A percentile compares a stretch with the other conserved stretches of the same genome.
Conservation (phyloP, 495 filamentous ascomycete species). For the Copromyces sp. region DNA sequence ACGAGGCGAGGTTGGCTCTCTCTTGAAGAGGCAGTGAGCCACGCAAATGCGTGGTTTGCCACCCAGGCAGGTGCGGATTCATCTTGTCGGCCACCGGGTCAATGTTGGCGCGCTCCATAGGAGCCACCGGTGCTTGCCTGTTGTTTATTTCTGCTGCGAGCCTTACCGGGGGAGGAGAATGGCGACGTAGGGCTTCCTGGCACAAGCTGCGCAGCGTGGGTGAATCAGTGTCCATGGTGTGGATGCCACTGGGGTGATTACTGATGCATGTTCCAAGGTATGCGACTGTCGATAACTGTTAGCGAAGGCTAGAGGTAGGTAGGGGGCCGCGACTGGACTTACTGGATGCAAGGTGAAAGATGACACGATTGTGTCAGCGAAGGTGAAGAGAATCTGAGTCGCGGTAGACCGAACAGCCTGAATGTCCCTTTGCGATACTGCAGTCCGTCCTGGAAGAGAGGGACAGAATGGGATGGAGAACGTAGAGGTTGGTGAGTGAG, state of each 20-base stretch:
- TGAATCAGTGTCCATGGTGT: not conserved
- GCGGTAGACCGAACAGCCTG: not conserved
- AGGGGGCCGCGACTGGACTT: not conserved
- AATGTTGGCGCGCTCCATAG: not conserved
- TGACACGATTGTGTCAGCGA: not conserved
- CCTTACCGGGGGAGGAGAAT: not conserved
- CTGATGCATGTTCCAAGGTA: not conserved
- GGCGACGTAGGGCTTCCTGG: not conserved
- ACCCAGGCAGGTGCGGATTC: not conserved
- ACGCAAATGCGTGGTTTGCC: not conserved
- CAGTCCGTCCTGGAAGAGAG: not conserved
- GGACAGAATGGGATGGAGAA: not conserved
- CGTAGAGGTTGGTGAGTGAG: not conserved
- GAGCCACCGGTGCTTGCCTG: not conserved
- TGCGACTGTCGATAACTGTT: not conserved
- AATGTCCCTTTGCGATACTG: not conserved
- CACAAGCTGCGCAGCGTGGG: not conserved
- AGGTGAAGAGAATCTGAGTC: not conserved
- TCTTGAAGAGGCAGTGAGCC: not conserved
- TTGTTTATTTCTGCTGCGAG: not conserved
- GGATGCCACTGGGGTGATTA: not conserved
- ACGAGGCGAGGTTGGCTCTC: not conserved
- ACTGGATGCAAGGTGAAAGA: not conserved
- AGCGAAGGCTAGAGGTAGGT: not conserved
- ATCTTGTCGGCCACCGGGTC: not conserved